phyloP scores from a whole-genome alignment of 2,329 filamentous ascomycete species.

The Pyricularia grisea region DNA sequence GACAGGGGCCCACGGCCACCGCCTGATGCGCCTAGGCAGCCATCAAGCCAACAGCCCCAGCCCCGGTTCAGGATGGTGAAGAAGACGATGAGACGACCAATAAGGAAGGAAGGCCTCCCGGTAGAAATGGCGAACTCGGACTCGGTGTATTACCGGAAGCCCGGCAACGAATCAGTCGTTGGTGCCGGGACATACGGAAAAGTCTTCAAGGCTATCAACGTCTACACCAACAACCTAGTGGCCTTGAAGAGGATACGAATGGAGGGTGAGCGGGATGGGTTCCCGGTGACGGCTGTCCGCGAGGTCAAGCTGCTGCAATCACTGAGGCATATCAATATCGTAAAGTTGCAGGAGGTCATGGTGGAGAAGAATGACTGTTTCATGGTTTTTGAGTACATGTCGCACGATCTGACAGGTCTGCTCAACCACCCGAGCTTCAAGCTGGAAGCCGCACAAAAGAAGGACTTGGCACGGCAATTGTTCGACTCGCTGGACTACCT shows the following conservation, averaged over 20 bases:
- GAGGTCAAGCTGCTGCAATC: slow-evolving; percentile 91
- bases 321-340: slow-evolving; percentile 71
- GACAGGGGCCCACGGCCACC: slow-evolving; percentile 1
- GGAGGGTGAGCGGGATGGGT: slow-evolving; percentile 86
- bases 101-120: slow-evolving; percentile 60
- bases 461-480: slow-evolving; percentile 84
- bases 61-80: slow-evolving; percentile 53
- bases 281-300: slow-evolving; percentile 81
- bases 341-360: slow-evolving; percentile 85
- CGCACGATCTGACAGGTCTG: slow-evolving; percentile 89
- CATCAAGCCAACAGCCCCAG: slow-evolving; percentile 19
- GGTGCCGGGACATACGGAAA: slow-evolving; percentile 94
- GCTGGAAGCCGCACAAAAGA: slow-evolving; percentile 77
- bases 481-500: slow-evolving; percentile 93
- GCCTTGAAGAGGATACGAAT: slow-evolving; percentile 87
- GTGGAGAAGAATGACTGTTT: slow-evolving; percentile 98
- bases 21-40: slow-evolving; percentile 12
- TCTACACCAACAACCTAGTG: slow-evolving; percentile 78
- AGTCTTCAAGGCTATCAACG: slow-evolving; percentile 87
- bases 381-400: slow-evolving; percentile 98
- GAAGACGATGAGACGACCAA: slow-evolving; percentile 60
- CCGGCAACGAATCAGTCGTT: slow-evolving; percentile 94
- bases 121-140: slow-evolving; percentile 68
- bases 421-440: slow-evolving; percentile 91
- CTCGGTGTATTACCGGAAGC: slow-evolving; percentile 90